Evolutionary conservation across 2,329 filamentous ascomycete species (phyloP).

Genomic region (Penicillium thymicola): DNA sequence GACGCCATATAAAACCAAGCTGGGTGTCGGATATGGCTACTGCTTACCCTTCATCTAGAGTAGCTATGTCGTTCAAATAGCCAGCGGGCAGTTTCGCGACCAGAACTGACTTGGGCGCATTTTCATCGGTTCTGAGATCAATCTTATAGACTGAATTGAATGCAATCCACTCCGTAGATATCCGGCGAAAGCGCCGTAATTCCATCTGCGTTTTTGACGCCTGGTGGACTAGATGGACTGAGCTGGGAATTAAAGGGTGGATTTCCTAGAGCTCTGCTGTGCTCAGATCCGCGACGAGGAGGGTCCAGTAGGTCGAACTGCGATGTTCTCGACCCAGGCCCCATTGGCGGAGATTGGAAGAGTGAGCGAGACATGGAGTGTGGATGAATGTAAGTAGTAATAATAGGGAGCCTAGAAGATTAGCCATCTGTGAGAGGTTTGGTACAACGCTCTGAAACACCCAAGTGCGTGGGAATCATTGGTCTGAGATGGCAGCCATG

Average conservation of each 20-base stretch:
- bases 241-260: not conserved
- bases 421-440: not conserved
- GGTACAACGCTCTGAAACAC: not conserved
- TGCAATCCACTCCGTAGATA: conserved; percentile 14
- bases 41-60: conserved; percentile 7
- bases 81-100: conserved; percentile 13
- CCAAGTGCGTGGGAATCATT: not conserved
- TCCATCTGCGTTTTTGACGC: conserved; percentile 8
- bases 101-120: not conserved
- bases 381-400: not conserved
- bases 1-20: conserved; percentile 14
- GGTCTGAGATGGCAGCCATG: not conserved
- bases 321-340: conserved; percentile 37
- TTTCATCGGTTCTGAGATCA: conserved; percentile 1
- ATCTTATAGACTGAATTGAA: conserved; percentile 19
- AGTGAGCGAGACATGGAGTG: not conserved
- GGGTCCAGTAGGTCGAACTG: conserved; percentile 31
- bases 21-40: conserved; percentile 15
- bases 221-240: conserved; percentile 10
- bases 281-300: conserved; percentile 28
- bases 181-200: conserved; percentile 15
- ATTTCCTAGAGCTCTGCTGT: conserved; percentile 18
- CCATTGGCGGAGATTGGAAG: conserved; percentile 11
- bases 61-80: conserved; percentile 15
- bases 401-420: not conserved